These are phyloP conservation scores for Petrea volubilis DNA, from an alignment of 257 asterid genomes.

Conservation along the genomic window DNA sequence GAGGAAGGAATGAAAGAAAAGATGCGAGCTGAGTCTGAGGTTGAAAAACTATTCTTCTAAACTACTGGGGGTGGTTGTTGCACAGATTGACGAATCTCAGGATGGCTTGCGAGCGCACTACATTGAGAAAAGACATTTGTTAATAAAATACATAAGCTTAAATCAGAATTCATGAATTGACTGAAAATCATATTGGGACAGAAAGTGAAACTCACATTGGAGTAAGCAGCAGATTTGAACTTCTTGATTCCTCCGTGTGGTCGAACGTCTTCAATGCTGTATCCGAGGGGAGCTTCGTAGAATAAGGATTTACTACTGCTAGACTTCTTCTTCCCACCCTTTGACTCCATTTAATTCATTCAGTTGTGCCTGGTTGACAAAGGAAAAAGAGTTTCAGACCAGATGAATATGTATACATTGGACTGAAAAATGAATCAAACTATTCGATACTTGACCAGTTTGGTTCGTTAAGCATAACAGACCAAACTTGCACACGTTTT, in stretches of 20 bases:
- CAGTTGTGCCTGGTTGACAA: constrained; percentile 24
- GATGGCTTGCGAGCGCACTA: constrained; percentile 46
- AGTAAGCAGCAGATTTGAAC: constrained; percentile 75
- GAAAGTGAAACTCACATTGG: constrained; percentile 40
- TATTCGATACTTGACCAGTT: too few relatives aligned
- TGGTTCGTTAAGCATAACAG: too few relatives aligned
- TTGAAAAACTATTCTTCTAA: constrained; percentile 21
- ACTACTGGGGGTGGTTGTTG: constrained; percentile 28
- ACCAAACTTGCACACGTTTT: too few relatives aligned
- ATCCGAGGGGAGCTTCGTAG: constrained; percentile 62
- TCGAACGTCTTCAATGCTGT: constrained; percentile 67
- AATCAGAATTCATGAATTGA: neutral
- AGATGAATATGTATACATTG: too few relatives aligned
- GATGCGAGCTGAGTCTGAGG: neutral
- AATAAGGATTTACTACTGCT: constrained; percentile 47
- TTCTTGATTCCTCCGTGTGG: constrained; percentile 67
- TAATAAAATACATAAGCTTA: neutral
- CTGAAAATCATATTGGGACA: neutral
- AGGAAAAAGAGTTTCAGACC: neutral
- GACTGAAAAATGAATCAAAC: too few relatives aligned
- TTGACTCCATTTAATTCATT: constrained; percentile 46
- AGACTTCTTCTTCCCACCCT: constrained; percentile 53
- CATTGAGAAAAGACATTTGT: constrained; percentile 2
- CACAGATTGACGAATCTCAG: constrained; percentile 23
- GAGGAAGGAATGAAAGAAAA: neutral